Conservation (phyloP, 352 stramenopile species). For the Phytophthora tentaculata region DNA sequence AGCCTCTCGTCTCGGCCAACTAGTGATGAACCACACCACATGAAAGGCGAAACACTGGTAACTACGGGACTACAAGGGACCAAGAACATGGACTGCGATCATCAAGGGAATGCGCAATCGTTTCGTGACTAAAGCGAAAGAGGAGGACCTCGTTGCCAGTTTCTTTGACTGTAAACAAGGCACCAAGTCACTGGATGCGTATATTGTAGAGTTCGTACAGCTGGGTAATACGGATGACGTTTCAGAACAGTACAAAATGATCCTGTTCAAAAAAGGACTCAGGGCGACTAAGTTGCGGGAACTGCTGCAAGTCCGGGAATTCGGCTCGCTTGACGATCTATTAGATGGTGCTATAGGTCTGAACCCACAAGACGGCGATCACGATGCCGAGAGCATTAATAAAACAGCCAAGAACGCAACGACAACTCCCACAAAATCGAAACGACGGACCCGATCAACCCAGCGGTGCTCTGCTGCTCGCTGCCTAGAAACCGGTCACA, state of each 20-base stretch:
- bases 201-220: conserved; percentile 14
- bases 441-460: too few species aligned
- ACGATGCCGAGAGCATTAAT: not conserved
- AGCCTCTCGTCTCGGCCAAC: too few species aligned
- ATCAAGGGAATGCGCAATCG: conserved; percentile 6
- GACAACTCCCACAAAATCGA: too few species aligned
- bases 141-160: conserved; percentile 7
- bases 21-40: too few species aligned
- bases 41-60: conserved; percentile 12
- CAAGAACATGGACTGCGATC: conserved; percentile 7
- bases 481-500: too few species aligned
- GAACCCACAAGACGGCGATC: conserved; percentile 3
- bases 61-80: conserved; percentile 12
- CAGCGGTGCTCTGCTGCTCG: too few species aligned
- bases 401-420: too few species aligned
- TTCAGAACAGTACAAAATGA: conserved; percentile 20
- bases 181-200: not conserved
- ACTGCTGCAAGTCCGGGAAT: conserved; percentile 8
- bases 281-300: conserved; percentile 13
- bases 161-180: conserved; percentile 19
- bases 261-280: conserved; percentile 18
- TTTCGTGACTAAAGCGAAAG: conserved; percentile 8
- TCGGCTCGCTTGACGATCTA: conserved; percentile 8
- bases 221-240: conserved; percentile 18
- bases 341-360: not conserved